Conservation (phyloP, 2,329 filamentous ascomycete species). For the Fusarium concolor region DNA sequence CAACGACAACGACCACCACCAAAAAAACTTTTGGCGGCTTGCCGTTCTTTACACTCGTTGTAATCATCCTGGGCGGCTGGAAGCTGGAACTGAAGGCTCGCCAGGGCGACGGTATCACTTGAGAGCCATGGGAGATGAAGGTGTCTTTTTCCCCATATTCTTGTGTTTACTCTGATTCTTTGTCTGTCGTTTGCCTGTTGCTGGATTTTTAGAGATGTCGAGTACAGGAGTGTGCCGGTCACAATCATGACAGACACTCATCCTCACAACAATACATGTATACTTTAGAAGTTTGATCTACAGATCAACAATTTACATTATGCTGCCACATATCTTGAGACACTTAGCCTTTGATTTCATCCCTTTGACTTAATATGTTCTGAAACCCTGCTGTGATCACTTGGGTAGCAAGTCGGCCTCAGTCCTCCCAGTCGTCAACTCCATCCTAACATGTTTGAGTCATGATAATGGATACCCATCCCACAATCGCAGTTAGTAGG, state of each 20-base stretch:
- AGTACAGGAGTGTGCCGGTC: conserved; percentile 49
- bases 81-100: conserved; percentile 53
- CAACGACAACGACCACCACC: conserved; percentile 43
- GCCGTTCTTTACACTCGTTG: conserved; percentile 65
- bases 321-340: conserved; percentile 34
- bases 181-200: conserved; percentile 49
- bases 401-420: neutral
- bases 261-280: conserved; percentile 44
- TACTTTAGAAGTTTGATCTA: conserved; percentile 41
- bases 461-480: conserved; percentile 1
- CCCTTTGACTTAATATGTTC: neutral
- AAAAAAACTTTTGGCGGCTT: conserved; percentile 47
- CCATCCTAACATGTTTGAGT: conserved; percentile 7
- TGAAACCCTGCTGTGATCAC: neutral
- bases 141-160: conserved; percentile 46
- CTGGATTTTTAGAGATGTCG: conserved; percentile 43
- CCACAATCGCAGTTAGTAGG: neutral
- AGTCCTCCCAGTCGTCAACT: neutral
- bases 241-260: conserved; percentile 46
- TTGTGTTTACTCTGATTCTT: conserved; percentile 54
- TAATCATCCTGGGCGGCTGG: conserved; percentile 57
- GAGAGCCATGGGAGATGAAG: conserved; percentile 36
- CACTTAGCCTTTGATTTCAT: neutral
- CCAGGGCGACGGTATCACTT: conserved; percentile 48
- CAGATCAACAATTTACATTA: conserved; percentile 44